Evolutionary conservation across 1,284 basidiomycete genomes (phyloP), one percentile per base, ranked within the genome.

Genomic region (Tylopilus sp.): DNA sequence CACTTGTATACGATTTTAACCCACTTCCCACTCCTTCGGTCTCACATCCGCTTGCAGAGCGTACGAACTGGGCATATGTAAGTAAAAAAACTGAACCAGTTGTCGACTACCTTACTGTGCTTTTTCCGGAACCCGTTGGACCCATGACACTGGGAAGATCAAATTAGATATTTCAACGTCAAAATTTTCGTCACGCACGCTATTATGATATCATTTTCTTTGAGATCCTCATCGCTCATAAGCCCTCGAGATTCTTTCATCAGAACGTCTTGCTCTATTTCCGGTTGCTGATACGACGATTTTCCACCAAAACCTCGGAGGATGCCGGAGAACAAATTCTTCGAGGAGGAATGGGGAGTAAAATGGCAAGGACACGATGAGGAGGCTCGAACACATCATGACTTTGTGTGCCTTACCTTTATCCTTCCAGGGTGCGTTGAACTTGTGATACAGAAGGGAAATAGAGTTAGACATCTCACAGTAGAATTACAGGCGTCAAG

Each of bases 51-150:
- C 70, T 57, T 57, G 65, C 68, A 8, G 65, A 36, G 57, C 73
- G 69, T 56, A 77, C 72, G 63, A 77, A 74, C 73, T 75, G 39
- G 29, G 33, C 13, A 19, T 10, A 56, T n/a, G 41, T 56, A 24
- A 41, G 36, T 39, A 6, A 38, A 15, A 18, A 22, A 44, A 8
- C 22, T 29, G n/a, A 13, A 41, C 41, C 26, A 41, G 18, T 58
- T 41, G 9, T 8, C 32, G 24, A 16, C 15, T 19, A 29, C 22
- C 58, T 29, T 7, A 62, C 69, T 53, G 60, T 49, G 10, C n/a
- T 49, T n/a, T 49, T 49, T 3, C 47, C 47, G 15, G 47, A 49
- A 6, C 47, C 47, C 10, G 47, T 49, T 24, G 47, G 47, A n/a
- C 47, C 47, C 47, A 49, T 49, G 6, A 49, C 47, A 15, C 55